Base-by-base conservation (phyloP, 2,329 filamentous ascomycete species). In the Gliomastix tumulicola region DNA sequence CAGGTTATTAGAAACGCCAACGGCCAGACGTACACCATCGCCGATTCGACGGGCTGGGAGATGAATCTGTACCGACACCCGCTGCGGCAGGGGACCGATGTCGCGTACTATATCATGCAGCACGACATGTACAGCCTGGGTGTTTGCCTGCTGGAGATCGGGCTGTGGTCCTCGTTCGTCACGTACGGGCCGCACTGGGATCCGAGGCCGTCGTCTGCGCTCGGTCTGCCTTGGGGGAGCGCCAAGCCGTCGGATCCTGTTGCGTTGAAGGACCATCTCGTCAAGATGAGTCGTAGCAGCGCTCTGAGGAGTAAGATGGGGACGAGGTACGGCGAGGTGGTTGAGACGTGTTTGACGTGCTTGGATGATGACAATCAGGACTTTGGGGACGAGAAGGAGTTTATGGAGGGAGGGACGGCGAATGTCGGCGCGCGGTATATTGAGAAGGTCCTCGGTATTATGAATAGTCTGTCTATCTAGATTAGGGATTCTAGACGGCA, bases 81-180 rank as follows among this genome's bases (percentile, higher is more conserved):
- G 0, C 40, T 44, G 0, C 60, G 71, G 0, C 69, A 74, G 43
- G 69, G 70, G 0, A 28, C 13, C 25, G 25, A 28, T 28, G n/a
- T 16, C 7, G 19, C 54, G 1, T 41, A 44, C 3, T 76, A 70
- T 41, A 51, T 43, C 4, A 74, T 75, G 64, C 63, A 70, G 35
- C 71, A 77, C 44, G 71, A 76, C 40, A 68, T 77, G 10, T 76
- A 76, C 48, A 72, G 68, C 37, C 56, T 76, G 0, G 71, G 71
- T 0, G 68, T 75, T 0, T 70, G 65, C 35, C 55, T 76, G 1
- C 49, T 76, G 1, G 71, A 76, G 46, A 61, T 76, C 18, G 70
- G 69, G 0, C 41, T 76, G 1, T 72, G 68, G 67, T 36, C 53
- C 2, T 60, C 54, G 0, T 51, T 59, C 21, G n/a, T n/a, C n/a